phyloP scores from a whole-genome alignment of 2,329 filamentous ascomycete genomes.

The Ophiostoma populinum region DNA sequence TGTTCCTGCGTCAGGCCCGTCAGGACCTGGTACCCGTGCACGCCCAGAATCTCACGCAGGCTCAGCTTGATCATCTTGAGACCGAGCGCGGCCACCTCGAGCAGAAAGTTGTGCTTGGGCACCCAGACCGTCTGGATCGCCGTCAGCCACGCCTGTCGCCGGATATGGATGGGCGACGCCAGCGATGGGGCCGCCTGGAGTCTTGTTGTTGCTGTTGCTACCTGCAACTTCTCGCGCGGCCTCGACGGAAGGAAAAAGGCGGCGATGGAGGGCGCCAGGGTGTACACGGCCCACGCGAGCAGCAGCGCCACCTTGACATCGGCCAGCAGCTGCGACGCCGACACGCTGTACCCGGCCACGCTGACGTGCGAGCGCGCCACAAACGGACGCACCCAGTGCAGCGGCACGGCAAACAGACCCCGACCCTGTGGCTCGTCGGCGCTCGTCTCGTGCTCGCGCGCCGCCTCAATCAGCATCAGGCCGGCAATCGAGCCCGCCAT shows the following conservation, averaged over 20 bases:
- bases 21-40: slow-evolving; percentile 57
- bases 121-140: slow-evolving; percentile 87
- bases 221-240: no score
- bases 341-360: slow-evolving; percentile 36
- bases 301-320: slow-evolving; percentile 36
- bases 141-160: slow-evolving; percentile 80
- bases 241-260: no score
- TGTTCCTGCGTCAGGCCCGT: slow-evolving; percentile 72
- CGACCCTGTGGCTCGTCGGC: slow-evolving; percentile 46
- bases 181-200: slow-evolving; percentile 47
- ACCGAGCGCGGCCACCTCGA: slow-evolving; percentile 66
- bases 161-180: slow-evolving; percentile 68
- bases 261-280: slow-evolving; percentile 37
- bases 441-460: slow-evolving; percentile 48
- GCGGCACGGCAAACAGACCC: slow-evolving; percentile 44
- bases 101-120: slow-evolving; percentile 68
- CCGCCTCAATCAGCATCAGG: slow-evolving; percentile 77
- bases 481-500: slow-evolving; percentile 88
- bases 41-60: slow-evolving; percentile 59
- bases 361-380: slow-evolving; percentile 27
- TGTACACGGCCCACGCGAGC: slow-evolving; percentile 35
- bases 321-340: slow-evolving; percentile 26
- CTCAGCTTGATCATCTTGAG: slow-evolving; percentile 73
- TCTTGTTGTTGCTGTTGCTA: slow-evolving; percentile 29
- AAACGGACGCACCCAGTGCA: slow-evolving; percentile 35